Evolutionary conservation across 305 asterid species (phyloP), one percentile per base, ranked within the genome.

Genomic region (Fraxinus velutina): DNA sequence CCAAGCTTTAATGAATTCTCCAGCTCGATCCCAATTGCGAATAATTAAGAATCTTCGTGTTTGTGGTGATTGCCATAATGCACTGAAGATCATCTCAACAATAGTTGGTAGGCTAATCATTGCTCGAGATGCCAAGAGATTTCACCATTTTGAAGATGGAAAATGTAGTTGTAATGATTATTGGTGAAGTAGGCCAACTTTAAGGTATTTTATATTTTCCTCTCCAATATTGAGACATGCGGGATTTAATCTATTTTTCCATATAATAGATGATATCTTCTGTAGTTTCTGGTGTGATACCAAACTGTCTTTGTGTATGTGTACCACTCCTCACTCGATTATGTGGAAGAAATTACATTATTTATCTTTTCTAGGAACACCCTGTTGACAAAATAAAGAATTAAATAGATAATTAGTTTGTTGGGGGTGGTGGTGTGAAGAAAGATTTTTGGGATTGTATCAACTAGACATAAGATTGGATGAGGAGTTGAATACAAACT

Each of bases 71-170:
- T 93, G 98, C 85, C 99, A 95, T 82, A 91, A 92, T 80, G 97
- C 94, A 1, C 86, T 91, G 80, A 93, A 95, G 89, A 84, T 95
- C 71, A 88, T 94, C 42, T 92, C 99, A 0, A 93, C 89, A 87
- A 86, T 95, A 52, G 97, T 92, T 80, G 99, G 99, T 44, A 85
- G 99, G 87, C 91, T 90, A 89, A 90, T 95, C 81, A 83, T 90
- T 73, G 90, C 90, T 70, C 86, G 98, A 32, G 97, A 93, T 88
- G 92, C 92, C 66, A 92, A 92, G 88, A 91, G 97, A 78, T 93
- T 92, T 85, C 98, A 93, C 79, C 98, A 93, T 89, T 93, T 94
- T 80, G 88, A 87, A 87, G 92, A 93, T 47, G 97, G 98, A 39
- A 77, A 87, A 5, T 95, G 98, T 87, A 86, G 92, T 78, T 95